Percentiles rank a stretch among this genome's conserved stretches.
phyloP scores from a whole-genome alignment of 345 rosid genomes.

The Orychophragmus violaceus region DNA sequence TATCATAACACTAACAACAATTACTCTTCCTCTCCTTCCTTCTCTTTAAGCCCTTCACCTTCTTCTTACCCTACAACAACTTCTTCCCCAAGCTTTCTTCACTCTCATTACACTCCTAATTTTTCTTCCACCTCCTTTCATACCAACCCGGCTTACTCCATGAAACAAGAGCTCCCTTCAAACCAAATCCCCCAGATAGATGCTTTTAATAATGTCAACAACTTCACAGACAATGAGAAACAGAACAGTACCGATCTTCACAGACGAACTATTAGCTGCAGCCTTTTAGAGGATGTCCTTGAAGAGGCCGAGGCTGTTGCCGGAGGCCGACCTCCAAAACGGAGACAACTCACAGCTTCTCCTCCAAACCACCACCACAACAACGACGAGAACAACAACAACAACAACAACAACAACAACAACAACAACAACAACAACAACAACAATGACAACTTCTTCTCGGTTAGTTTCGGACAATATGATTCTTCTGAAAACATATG shows the following conservation, averaged over 20 bases:
- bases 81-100: constrained; percentile 25
- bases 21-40: constrained; percentile 26
- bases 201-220: constrained; percentile 5
- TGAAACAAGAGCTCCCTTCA: constrained; percentile 71
- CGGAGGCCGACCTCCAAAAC: constrained; percentile 18
- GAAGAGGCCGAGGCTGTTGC: constrained; percentile 42
- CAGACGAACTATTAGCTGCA: constrained; percentile 31
- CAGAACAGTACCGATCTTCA: background rate
- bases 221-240: constrained; percentile 20
- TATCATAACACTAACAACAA: constrained; percentile 19
- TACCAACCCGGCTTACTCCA: constrained; percentile 21
- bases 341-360: constrained; percentile 33
- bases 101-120: constrained; percentile 23
- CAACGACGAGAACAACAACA: too few relatives aligned
- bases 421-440: background rate
- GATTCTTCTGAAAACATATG: constrained; percentile 28
- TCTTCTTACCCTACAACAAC: constrained; percentile 23
- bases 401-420: constrained; percentile 25
- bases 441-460: constrained; percentile 34
- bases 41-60: constrained; percentile 23
- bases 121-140: constrained; percentile 25
- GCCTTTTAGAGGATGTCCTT: constrained; percentile 51
- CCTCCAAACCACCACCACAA: constrained; percentile 17
- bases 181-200: constrained; percentile 37
- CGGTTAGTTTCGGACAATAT: constrained; percentile 22